Evolutionary conservation across 495 filamentous ascomycete genomes (phyloP), one percentile per base, ranked within the genome.

Genomic region (Aspergillus indologenus): DNA sequence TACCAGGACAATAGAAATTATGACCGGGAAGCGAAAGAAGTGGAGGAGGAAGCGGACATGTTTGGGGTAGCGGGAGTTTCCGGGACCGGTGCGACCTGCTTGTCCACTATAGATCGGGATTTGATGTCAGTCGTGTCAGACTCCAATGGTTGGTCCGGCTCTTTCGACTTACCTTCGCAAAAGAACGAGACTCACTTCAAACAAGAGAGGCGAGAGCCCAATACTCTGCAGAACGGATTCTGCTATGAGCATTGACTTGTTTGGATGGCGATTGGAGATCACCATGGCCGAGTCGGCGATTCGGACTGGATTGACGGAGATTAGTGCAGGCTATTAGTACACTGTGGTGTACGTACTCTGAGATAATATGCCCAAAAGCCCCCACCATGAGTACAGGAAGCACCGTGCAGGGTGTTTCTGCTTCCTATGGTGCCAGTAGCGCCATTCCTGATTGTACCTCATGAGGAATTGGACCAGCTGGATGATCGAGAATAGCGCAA

Each of bases 161-260:
- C 9, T 9, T 24, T 15, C 8, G 15, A 42, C 63, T 31, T 68
- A 74, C 71, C 68, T 66, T 62, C 66, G 54, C 45, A 74, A 48
- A 53, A 74, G 58, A 22, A 74, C 57, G 21, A 74, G 50, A 50
- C 69, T 72, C 26, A 72, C 68, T 63, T 74, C 71, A 47, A 74
- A 71, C 21, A 74, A 56, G 24, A 74, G 64, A 34, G 70, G 70
- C 45, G 71, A 72, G 20, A 74, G 68, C 12, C 71, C 71, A 31
- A 69, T 64, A 21, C 68, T 66, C 63, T 67, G 69, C 57, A 74
- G 31, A 9, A 58, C 54, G 14, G 59, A 55, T 48, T 69, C 69
- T 5, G 68, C 64, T 26, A 65, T 69, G 29, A 72, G 51, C 54
- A 69, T 62, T 8, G 61, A 55, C 44, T 65, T 26, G 50, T 24